These are phyloP conservation scores for Nigrospora oryzae DNA, from an alignment of 2,329 filamentous ascomycete genomes.

Conservation along the genomic window DNA sequence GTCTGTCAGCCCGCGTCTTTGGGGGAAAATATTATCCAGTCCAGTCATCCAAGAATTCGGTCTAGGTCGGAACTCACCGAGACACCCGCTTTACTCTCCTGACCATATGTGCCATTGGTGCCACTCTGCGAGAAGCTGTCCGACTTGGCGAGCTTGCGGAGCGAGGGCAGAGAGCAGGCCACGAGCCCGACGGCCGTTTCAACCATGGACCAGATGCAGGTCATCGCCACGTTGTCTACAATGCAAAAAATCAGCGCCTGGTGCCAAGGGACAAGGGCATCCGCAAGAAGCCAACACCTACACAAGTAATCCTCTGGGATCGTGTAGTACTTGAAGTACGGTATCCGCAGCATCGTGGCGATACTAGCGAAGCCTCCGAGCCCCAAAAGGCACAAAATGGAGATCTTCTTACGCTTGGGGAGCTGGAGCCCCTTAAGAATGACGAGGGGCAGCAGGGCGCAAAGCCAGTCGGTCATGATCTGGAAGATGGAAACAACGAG, in stretches of 20 bases:
- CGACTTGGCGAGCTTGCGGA: slow-evolving; percentile 7
- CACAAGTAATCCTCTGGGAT: slow-evolving; percentile 2
- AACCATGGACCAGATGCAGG: slow-evolving; percentile 7
- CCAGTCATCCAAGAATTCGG: too few relatives aligned
- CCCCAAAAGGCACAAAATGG: slow-evolving; percentile 2
- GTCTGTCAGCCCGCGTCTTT: too few relatives aligned
- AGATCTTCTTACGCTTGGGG: slow-evolving; percentile 11
- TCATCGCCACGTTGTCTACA: slow-evolving; percentile 5
- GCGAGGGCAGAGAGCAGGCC: slow-evolving; percentile 8
- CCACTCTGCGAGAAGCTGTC: not conserved
- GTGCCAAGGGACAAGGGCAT: not conserved
- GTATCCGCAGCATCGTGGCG: slow-evolving; percentile 3
- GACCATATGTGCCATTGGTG: not conserved
- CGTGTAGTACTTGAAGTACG: slow-evolving; percentile 4
- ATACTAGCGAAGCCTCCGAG: slow-evolving; percentile 6
- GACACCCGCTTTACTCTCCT: too few relatives aligned
- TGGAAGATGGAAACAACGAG: slow-evolving; percentile 12
- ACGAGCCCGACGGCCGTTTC: slow-evolving; percentile 9
- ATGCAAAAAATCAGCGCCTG: not conserved
- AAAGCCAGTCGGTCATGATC: slow-evolving; percentile 17
- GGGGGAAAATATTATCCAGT: too few relatives aligned
- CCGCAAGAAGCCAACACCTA: not conserved
- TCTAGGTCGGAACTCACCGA: too few relatives aligned
- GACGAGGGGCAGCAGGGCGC: slow-evolving; percentile 19
- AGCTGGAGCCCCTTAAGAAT: slow-evolving; percentile 17